Evolutionary conservation across 140 eudicot genomes (phyloP).

Genomic region (Senecio squalidus): DNA sequence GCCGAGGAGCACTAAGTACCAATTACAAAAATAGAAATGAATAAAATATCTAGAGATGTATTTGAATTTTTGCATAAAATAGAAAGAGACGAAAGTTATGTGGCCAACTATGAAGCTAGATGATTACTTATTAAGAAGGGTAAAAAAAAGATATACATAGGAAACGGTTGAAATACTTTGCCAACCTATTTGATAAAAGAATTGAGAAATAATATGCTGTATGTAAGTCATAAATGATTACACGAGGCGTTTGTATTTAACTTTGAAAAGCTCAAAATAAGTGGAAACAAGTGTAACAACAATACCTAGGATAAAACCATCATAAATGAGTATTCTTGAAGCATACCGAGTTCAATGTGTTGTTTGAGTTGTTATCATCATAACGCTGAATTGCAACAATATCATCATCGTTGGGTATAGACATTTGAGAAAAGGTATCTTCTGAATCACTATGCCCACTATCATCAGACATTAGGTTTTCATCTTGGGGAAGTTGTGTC

Average conservation of each 20-base stretch:
- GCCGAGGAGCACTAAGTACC: too few relatives aligned
- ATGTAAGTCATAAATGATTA: background rate
- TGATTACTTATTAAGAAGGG: background rate
- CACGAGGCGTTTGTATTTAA: slow-evolving; percentile 6
- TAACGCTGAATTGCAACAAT: slow-evolving; percentile 33
- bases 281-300: slow-evolving; percentile 13
- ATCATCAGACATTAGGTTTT: slow-evolving; percentile 32
- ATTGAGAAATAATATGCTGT: background rate
- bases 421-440: slow-evolving; percentile 22
- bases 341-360: slow-evolving; percentile 25
- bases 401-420: slow-evolving; percentile 24
- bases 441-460: slow-evolving; percentile 47
- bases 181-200: slow-evolving; percentile 5
- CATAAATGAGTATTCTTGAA: slow-evolving; percentile 7
- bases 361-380: slow-evolving; percentile 24
- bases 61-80: background rate
- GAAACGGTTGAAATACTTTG: background rate
- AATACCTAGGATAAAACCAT: slow-evolving; percentile 23
- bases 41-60: slow-evolving; percentile 2
- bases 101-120: background rate
- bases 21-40: too few relatives aligned
- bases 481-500: slow-evolving; percentile 38
- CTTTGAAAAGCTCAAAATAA: slow-evolving; percentile 4
- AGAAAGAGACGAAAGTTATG: background rate
- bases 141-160: background rate